phyloP scores from a whole-genome alignment of 805 yeast species.

The Ogataea paradorogensis region DNA sequence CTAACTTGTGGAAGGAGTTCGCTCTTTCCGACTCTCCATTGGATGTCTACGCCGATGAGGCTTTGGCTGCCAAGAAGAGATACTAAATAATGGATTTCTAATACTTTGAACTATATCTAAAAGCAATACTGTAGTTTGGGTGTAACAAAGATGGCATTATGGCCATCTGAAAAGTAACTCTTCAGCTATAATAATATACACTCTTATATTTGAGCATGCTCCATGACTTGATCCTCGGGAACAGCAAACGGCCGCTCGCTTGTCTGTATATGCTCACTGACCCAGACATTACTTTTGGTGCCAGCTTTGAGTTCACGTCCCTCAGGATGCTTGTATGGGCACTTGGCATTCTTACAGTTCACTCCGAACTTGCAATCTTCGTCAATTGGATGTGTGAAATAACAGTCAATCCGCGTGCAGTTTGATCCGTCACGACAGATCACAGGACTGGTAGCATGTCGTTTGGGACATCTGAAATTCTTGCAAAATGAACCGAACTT shows the following conservation, averaged over 20 bases:
- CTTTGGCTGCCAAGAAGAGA: conserved; percentile 71
- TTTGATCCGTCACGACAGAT: conserved; percentile 79
- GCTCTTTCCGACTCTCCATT: conserved; percentile 88
- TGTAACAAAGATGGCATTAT: background rate
- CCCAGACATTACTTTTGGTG: conserved; percentile 33
- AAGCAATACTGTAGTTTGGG: background rate
- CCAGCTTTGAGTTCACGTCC: conserved; percentile 49
- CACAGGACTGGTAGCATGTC: conserved; percentile 75
- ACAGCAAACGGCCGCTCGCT: conserved; percentile 73
- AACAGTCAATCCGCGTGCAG: conserved; percentile 79
- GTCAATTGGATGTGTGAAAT: conserved; percentile 75
- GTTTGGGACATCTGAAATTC: conserved; percentile 71
- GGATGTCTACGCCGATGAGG: conserved; percentile 89
- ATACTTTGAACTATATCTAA: background rate
- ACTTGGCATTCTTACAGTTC: conserved; percentile 67
- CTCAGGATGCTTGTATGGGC: conserved; percentile 78
- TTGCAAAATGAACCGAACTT: conserved; percentile 76
- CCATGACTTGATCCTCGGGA: conserved; percentile 69
- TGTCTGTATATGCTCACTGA: conserved; percentile 37
- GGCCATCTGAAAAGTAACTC: background rate
- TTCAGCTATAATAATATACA: conserved; percentile 9
- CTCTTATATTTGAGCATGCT: conserved; percentile 44
- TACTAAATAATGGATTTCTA: conserved; percentile 43
- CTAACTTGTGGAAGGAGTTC: conserved; percentile 94
- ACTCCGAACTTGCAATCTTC: conserved; percentile 80